Conservation (phyloP, 1,284 basidiomycete species). For the Sparassis latifolia region DNA sequence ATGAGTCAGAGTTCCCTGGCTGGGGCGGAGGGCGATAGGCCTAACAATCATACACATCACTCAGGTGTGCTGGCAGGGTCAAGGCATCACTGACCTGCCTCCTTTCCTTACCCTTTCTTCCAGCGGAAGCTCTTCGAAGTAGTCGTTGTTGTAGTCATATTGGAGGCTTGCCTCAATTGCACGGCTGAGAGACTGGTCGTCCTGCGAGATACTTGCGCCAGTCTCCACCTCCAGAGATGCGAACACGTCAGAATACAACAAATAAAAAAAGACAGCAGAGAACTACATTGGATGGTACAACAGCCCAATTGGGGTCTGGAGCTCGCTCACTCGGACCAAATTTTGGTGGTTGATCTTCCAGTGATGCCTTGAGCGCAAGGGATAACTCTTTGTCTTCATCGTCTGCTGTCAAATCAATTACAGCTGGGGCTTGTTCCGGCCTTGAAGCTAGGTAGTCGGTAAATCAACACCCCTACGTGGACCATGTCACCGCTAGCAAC, state of each 20-base stretch:
- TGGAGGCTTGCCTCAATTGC: constrained; percentile 62
- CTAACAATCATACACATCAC: constrained; percentile 25
- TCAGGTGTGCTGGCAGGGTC: background rate
- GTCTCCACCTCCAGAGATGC: constrained; percentile 20
- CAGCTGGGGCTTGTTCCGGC: constrained; percentile 24
- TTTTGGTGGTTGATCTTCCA: constrained; percentile 32
- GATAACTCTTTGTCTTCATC: constrained; percentile 44
- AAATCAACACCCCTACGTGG: background rate
- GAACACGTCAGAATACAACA: background rate
- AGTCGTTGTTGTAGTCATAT: constrained; percentile 24
- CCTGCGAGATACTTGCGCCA: constrained; percentile 34
- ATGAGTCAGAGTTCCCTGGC: constrained; percentile 42
- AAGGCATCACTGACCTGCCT: constrained; percentile 39
- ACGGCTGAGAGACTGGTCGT: constrained; percentile 52
- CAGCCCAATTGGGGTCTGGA: constrained; percentile 58
- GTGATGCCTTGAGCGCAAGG: constrained; percentile 47
- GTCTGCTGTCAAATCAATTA: constrained; percentile 55
- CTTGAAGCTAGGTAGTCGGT: constrained; percentile 24
- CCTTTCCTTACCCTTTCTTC: constrained; percentile 50
- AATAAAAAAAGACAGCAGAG: background rate
- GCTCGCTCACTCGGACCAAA: constrained; percentile 56
- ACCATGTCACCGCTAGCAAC: background rate
- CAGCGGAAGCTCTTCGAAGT: constrained; percentile 34
- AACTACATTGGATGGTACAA: constrained; percentile 59
- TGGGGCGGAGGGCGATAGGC: constrained; percentile 59